Evolutionary conservation across 2,329 filamentous ascomycete species (phyloP), one percentile per base, ranked within the genome.

Genomic region (Colletotrichum trifolii): DNA sequence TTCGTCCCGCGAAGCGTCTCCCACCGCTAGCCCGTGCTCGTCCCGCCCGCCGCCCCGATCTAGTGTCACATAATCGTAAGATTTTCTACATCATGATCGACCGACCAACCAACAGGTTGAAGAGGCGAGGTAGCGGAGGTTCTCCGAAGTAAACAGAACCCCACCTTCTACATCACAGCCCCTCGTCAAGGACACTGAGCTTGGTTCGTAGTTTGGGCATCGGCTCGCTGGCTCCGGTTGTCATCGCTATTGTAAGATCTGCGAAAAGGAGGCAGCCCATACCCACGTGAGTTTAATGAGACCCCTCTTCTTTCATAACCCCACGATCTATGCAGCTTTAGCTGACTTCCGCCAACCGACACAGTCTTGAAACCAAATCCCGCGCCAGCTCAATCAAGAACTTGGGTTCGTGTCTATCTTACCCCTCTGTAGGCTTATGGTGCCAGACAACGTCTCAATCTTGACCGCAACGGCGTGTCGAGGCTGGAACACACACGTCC

Each of bases 321-420:
- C 38, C 45, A 8, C 49, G 39, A 54, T 39, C 8, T 46, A 9
- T 39, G 45, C n/a, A 49, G 56, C 49, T 25, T 17, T 15, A 15
- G 6, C 47, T 43, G 13, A 10, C 45, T 40, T 25, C 34, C 36
- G 13, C 34, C 43, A 38, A 47, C 12, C 34, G 35, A 55, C 59
- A 43, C 40, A 54, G 35, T 48, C 55, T 59, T 33, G 48, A 60
- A 35, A 25, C 34, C 54, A 63, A 40, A n/a, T 13, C 17, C 25
- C 17, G 40, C 34, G 10, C 55, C 55, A 34, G 15, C 10, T n/a
- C 12, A 17, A 12, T 25, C 9, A 38, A 49, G 3, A 12, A 50
- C 55, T 58, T 39, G 40, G 10, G 39, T 36, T 8, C 17, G 11
- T 33, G 6, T 40, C 8, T n/a, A 7, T 15, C 33, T 12, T 34